Percentiles rank a stretch among this genome's conserved stretches.
These are phyloP conservation scores for Haematococcus lacustris DNA, from an alignment of 139 green algal genomes.

Conservation along the genomic window DNA sequence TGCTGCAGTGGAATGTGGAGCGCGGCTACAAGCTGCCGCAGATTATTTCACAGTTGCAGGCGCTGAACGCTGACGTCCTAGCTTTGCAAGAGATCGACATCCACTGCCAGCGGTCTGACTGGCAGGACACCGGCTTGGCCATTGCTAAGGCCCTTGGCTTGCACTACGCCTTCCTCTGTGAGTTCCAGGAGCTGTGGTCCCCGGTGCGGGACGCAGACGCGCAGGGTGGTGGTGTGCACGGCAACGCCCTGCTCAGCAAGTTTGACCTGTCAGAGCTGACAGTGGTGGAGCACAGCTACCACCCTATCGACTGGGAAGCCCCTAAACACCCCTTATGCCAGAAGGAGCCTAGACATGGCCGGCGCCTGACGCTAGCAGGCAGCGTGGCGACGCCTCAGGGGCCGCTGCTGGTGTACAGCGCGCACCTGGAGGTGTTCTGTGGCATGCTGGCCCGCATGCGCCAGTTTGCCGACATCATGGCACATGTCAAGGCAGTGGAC, in stretches of 20 bases:
- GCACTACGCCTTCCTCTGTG: conserved; percentile 70
- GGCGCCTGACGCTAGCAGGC: conserved; percentile 55
- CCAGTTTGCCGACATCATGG: conserved; percentile 74
- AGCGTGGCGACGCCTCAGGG: conserved; percentile 42
- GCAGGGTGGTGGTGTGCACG: conserved; percentile 80
- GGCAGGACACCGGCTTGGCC: conserved; percentile 36
- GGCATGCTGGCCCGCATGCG: conserved; percentile 66
- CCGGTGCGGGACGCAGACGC: conserved; percentile 26
- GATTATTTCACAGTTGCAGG: conserved; percentile 61
- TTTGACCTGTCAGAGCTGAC: conserved; percentile 4
- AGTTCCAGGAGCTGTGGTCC: conserved; percentile 78
- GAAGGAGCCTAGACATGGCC: conserved; percentile 33
- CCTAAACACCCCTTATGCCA: conserved; percentile 26
- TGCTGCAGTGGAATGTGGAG: conserved; percentile 48
- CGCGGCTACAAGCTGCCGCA: conserved; percentile 73
- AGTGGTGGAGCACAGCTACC: conserved; percentile 37
- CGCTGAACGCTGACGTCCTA: conserved; percentile 65
- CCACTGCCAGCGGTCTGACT: conserved; percentile 60
- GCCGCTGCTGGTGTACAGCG: conserved; percentile 67
- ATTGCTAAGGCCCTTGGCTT: conserved; percentile 62
- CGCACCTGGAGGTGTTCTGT: conserved; percentile 87
- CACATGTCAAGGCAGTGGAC: conserved; percentile 27
- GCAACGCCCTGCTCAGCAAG: conserved; percentile 75
- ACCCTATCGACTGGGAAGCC: conserved; percentile 75
- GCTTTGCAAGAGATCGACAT: conserved; percentile 72